These are phyloP conservation scores for Eucalyptus microcorys DNA, from an alignment of 345 rosid genomes.

Conservation along the genomic window DNA sequence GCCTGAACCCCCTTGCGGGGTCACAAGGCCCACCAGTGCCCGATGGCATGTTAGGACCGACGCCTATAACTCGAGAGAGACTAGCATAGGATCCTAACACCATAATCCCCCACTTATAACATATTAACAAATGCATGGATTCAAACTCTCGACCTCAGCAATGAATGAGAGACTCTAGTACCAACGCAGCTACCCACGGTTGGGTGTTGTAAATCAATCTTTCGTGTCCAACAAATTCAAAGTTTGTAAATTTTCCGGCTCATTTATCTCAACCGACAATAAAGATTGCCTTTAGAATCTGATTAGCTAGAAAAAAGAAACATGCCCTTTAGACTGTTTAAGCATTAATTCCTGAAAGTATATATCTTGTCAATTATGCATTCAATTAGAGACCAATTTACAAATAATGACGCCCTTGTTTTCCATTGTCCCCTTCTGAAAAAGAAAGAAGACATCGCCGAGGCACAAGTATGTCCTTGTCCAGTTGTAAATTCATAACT, in stretches of 20 bases:
- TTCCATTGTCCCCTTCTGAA: background rate
- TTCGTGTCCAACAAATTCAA: background rate
- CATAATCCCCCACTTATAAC: too few relatives aligned
- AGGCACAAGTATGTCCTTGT: background rate
- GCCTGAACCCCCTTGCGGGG: rapidly evolving
- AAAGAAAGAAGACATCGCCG: background rate
- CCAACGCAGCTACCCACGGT: rapidly evolving
- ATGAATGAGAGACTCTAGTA: rapidly evolving
- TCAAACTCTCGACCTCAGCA: rapidly evolving
- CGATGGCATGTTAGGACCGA: too few relatives aligned
- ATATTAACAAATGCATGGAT: too few relatives aligned
- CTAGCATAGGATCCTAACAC: rapidly evolving
- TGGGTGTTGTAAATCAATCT: background rate
- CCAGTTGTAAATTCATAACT: background rate
- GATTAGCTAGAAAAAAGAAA: background rate
- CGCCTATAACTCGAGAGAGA: too few relatives aligned
- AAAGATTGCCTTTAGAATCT: background rate
- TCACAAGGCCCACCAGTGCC: too few relatives aligned
- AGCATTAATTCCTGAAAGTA: background rate
- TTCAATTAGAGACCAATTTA: background rate
- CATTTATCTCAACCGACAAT: background rate
- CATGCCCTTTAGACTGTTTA: background rate
- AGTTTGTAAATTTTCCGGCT: background rate
- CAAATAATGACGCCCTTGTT: background rate
- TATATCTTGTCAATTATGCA: background rate